These are phyloP conservation scores for sorghum (Sorghum bicolor) DNA, from an alignment of 176 grass and related monocot species.

Conservation along the genomic window DNA sequence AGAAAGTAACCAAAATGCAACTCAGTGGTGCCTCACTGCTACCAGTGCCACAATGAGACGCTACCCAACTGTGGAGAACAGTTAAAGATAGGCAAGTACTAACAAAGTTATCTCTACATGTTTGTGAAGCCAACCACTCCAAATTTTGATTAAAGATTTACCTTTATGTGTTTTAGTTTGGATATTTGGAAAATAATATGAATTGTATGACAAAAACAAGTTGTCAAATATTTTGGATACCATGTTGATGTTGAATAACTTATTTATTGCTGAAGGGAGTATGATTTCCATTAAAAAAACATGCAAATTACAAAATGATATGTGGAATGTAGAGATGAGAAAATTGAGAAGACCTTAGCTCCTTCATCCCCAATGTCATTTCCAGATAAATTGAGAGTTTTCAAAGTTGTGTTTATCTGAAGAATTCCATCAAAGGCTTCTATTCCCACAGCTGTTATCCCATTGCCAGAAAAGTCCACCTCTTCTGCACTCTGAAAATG, in stretches of 20 bases:
- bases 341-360: conserved; percentile 83
- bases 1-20: conserved; percentile 16
- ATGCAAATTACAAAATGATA: conserved; percentile 16
- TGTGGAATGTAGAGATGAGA: conserved; percentile 10
- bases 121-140: neutral
- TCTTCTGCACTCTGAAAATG: conserved; percentile 81
- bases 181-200: neutral
- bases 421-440: conserved; percentile 94
- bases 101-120: conserved; percentile 6
- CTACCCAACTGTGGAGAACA: conserved; percentile 5
- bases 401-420: conserved; percentile 87
- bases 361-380: conserved; percentile 97
- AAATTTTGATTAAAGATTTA: neutral
- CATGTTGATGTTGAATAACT: neutral
- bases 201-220: neutral
- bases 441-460: conserved; percentile 78
- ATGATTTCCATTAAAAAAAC: neutral
- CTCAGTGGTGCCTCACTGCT: neutral
- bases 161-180: neutral
- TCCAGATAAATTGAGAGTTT: conserved; percentile 88
- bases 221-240: neutral
- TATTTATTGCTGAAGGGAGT: neutral
- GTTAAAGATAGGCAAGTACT: neutral
- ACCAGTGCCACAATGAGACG: neutral
- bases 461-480: conserved; percentile 92